Evolutionary conservation across 805 yeast species (phyloP), one percentile per base, ranked within the genome.

Genomic region (Sungouiozyma ichnusensis): DNA sequence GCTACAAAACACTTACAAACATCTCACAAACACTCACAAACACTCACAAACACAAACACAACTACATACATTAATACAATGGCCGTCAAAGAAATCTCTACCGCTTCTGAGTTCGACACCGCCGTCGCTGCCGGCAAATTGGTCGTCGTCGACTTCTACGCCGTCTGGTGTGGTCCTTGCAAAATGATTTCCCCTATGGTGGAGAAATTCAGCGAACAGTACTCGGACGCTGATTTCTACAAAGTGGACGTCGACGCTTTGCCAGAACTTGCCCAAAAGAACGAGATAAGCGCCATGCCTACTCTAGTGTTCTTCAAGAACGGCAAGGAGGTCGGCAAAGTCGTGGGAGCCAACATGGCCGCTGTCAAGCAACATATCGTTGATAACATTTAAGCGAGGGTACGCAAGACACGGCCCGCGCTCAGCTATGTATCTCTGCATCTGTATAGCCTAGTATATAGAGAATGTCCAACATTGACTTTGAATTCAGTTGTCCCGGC

Each of bases 141-240:
- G 60, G 88, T 86, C 53, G 88, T 92, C 54, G 85, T 92, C 53
- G 97, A 92, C 72, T 92, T 90, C 72, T 88, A 77, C 62, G 97
- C 97, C 56, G 79, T 88, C 48, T 92, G 97, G 97, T 90, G 98
- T 68, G 97, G 97, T 54, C 97, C 98, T 48, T 90, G 98, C 74
- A 92, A 90, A 76, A 85, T 85, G 79, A 82, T 92, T 67, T 88
- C 96, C 43, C 98, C 98, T 55, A 70, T 85, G 69, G 69, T 90
- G 54, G 95, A 88, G 61, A 81, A 82, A 65, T 81, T 88, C 59
- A 70, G 87, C 35, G 62, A 61, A 38, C 68, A 71, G 57, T 80
- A 79, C 76, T 49, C 79, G 20, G 66, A 69, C 42, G 85, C 81
- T 54, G 75, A 72, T 54, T 90, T 92, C 75, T 73, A 75, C 76